These are phyloP conservation scores for Musa balbisiana DNA, from an alignment of 202 grass and related monocot genomes.

Conservation along the genomic window DNA sequence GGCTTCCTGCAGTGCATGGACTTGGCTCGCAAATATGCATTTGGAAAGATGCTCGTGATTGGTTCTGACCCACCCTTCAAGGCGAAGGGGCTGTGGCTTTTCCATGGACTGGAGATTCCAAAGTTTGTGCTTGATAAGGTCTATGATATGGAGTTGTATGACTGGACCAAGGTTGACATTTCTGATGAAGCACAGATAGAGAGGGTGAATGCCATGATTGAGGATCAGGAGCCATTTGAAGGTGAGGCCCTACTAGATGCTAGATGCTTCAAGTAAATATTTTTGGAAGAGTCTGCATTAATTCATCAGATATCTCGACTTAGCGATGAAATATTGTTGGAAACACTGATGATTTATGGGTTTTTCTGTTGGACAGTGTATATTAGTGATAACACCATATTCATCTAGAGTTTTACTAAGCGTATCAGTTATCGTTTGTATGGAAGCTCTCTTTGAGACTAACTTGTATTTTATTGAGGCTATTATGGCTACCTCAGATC, in stretches of 20 bases:
- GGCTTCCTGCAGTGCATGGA: slow-evolving; percentile 83
- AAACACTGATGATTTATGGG: too few relatives aligned
- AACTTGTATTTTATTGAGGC: too few relatives aligned
- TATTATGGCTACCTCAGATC: too few relatives aligned
- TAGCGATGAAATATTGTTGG: too few relatives aligned
- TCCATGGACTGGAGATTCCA: slow-evolving; percentile 56
- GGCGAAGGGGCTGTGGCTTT: slow-evolving; percentile 72
- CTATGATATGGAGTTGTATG: slow-evolving; percentile 76
- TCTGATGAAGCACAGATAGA: slow-evolving; percentile 73
- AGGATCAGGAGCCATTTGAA: slow-evolving; percentile 75
- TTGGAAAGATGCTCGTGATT: slow-evolving; percentile 80
- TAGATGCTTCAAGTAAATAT: slow-evolving; percentile 60
- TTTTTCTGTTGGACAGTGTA: too few relatives aligned
- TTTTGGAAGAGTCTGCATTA: neutral
- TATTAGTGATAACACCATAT: too few relatives aligned
- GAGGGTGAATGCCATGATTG: slow-evolving; percentile 63
- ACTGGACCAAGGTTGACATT: slow-evolving; percentile 73
- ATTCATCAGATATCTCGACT: neutral
- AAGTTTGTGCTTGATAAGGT: slow-evolving; percentile 67
- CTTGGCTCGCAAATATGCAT: slow-evolving; percentile 63
- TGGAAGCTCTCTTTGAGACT: too few relatives aligned
- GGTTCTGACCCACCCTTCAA: slow-evolving; percentile 61
- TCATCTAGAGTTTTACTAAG: too few relatives aligned
- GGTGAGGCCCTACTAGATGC: slow-evolving; percentile 58
- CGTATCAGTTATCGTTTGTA: too few relatives aligned